Conservation (phyloP, 495 filamentous ascomycete genomes). For the Aspergillus cavernicola region DNA sequence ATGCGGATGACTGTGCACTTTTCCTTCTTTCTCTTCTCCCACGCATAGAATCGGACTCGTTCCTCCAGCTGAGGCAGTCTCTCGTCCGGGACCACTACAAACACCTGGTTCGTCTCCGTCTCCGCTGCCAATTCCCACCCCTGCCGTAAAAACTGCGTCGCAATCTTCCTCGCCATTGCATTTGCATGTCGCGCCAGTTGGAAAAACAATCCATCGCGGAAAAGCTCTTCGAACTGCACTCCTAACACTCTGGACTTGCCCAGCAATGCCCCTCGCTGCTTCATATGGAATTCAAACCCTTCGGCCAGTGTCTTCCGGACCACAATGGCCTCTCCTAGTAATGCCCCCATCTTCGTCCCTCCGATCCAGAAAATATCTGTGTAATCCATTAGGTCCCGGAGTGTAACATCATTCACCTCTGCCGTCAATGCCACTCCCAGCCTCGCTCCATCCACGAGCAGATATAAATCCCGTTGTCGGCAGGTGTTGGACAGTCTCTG, state of each 20-base stretch:
- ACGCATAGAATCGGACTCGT: conserved; percentile 33
- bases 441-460: conserved; percentile 42
- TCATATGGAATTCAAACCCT: conserved; percentile 42
- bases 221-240: conserved; percentile 43
- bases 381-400: conserved; percentile 35
- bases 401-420: conserved; percentile 29
- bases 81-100: conserved; percentile 25
- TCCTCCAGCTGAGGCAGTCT: conserved; percentile 25
- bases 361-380: conserved; percentile 47
- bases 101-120: conserved; percentile 39
- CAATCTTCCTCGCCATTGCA: conserved; percentile 30
- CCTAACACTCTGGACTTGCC: conserved; percentile 42
- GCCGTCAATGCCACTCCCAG: conserved; percentile 38
- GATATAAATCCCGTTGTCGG: conserved; percentile 29
- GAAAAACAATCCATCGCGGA: conserved; percentile 37
- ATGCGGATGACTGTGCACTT: conserved; percentile 28
- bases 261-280: conserved; percentile 42
- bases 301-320: conserved; percentile 32
- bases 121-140: conserved; percentile 7
- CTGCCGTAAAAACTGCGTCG: background rate
- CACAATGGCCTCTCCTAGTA: conserved; percentile 43
- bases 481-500: conserved; percentile 30
- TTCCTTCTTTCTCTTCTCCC: conserved; percentile 25
- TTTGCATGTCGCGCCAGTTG: conserved; percentile 39
- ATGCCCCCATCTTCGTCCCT: conserved; percentile 41